Conservation (phyloP, 129 eudicot genomes). For the carrot (Daucus carota) region DNA sequence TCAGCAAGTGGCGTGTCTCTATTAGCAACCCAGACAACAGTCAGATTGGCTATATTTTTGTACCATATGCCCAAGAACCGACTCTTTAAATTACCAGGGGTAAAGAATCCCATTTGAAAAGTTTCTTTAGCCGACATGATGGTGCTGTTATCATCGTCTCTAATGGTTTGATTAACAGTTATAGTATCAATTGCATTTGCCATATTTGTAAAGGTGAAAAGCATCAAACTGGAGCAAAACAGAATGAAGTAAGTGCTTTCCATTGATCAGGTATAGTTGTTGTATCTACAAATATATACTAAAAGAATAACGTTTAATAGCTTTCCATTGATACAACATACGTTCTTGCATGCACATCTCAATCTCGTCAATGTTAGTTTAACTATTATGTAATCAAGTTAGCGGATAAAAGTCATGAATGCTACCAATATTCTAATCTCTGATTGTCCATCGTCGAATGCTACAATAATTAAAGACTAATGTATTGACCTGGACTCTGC, state of each 20-base stretch:
- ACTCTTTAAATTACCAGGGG: slow-evolving; percentile 5
- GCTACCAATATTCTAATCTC: not conserved
- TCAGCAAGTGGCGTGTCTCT: slow-evolving; percentile 3
- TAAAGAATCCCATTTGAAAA: slow-evolving; percentile 26
- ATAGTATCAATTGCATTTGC: not conserved
- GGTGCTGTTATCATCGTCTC: not conserved
- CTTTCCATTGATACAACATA: not conserved
- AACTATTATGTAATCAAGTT: not conserved
- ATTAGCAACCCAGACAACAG: slow-evolving; percentile 12
- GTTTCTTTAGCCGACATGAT: not conserved
- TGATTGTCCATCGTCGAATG: not conserved
- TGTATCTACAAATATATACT: not conserved
- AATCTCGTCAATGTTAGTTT: not conserved
- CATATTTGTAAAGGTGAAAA: not conserved
- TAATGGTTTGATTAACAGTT: not conserved
- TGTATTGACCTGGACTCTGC: not conserved
- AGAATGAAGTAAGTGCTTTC: not conserved
- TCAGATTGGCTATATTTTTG: not conserved
- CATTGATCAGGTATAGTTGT: not conserved
- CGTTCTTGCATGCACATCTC: not conserved
- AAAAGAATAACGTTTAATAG: not conserved
- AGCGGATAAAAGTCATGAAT: not conserved
- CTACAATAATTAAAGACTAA: not conserved
- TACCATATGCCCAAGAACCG: slow-evolving; percentile 11
- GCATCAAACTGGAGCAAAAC: not conserved